Evolutionary conservation across 345 rosid species (phyloP), one percentile per base, ranked within the genome.

Genomic region (Citrus sp.): DNA sequence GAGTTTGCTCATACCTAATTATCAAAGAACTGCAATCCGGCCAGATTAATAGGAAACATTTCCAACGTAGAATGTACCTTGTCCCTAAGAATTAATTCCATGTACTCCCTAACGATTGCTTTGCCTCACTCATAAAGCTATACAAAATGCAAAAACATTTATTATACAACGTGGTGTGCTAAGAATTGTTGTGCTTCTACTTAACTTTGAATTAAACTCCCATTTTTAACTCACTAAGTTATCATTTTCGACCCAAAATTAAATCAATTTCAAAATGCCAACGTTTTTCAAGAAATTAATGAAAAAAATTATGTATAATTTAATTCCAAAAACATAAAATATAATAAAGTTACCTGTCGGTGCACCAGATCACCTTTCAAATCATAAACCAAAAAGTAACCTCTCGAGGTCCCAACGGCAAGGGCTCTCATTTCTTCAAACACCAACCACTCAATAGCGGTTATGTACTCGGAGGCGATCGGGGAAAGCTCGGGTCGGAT

Each of bases 401-500:
- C 98, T 60, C 88, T 81, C 3, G 99, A 96, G 46, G 99, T 96
- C 49, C 98, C 98, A 3, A 88, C 88, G 5, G 87, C 93, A 67
- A 92, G 74, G 66, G 86, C 98, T 71, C 91, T 86, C 69, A 90
- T 68, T 5, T 91, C 94, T 38, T 96, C 95, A 76, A 90, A 91
- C 51, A 88, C 93, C 72, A 96, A 76, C 98, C 99, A 96, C 63
- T 91, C 98, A 21, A 96, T 66, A 49, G 98, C 93, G 6, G 90
- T 86, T 63, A 92, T 86, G 73, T 60, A 81, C 78, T 96, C 98
- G 6, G 95, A 80, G 76, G 90, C 92, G 75, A 91, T 92, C 0
- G 99, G 97, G 75, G 95, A 94, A 30, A 94, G 80, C 19, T 94
- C 92, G 75, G 97, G 97, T 16, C 94, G 94, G 89, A 96, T 92